Evolutionary conservation across 495 filamentous ascomycete species (phyloP), one percentile per base, ranked within the genome.

Genomic region (Hyaloscypha hepaticicola): DNA sequence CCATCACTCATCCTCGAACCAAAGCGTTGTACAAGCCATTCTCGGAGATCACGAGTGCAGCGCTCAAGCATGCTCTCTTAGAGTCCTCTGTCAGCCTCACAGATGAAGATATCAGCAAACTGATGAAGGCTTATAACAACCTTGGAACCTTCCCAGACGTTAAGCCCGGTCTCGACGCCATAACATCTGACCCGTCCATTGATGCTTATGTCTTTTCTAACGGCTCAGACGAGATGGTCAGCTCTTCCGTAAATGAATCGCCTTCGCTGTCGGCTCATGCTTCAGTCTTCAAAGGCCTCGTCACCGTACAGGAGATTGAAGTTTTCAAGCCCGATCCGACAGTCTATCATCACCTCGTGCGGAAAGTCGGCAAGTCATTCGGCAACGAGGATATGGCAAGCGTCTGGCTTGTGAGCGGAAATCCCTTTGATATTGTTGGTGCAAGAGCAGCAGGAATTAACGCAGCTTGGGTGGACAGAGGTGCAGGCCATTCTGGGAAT

Each of bases 361-460:
- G 65, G 76, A 61, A 80, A 82, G 51, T 83, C 12, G 85, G 83
- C 16, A 69, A 72, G 11, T 45, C 38, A 8, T 45, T 45, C 38
- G 61, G 34, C 16, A 66, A 58, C 16, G 63, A 76, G n/a, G 66
- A 79, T 21, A 77, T 78, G 74, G 71, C 68, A 0, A 79, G 87
- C 26, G 80, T 93, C 4, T 93, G 88, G 88, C 75, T 95, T 8
- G 80, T 95, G 22, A 90, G 84, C 67, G 82, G 84, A 7, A 96
- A 95, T 72, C 87, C 91, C 7, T 96, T 96, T 72, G 92, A 96
- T 71, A 77, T 91, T n/a, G 82, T 85, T 55, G 87, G 85, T 3
- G 81, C 83, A 11, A 75, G 75, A 58, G 70, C 72, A 7, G 74
- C 76, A 3, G 82, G 87, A 8, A 72, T 93, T 77, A 78, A 82